These are phyloP conservation scores for Sporisorium sorghi DNA, from an alignment of 1,284 basidiomycete genomes.

Conservation along the genomic window DNA sequence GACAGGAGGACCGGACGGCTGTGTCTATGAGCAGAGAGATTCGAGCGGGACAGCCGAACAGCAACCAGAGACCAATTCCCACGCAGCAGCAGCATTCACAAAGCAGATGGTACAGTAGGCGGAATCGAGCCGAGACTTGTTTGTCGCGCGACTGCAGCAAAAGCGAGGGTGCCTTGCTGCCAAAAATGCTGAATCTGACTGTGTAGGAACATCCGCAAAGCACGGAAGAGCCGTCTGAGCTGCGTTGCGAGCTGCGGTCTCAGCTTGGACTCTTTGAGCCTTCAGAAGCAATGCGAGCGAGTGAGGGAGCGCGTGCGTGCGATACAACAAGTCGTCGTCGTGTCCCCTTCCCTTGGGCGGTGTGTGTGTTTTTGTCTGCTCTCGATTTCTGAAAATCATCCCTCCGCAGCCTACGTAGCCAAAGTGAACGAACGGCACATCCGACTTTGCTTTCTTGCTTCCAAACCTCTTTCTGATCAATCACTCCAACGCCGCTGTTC, in stretches of 20 bases:
- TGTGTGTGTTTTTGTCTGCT: neutral
- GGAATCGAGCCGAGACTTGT: neutral
- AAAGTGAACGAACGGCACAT: neutral
- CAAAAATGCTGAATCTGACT: neutral
- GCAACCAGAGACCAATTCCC: neutral
- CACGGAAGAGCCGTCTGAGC: neutral
- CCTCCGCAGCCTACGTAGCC: too few relatives aligned
- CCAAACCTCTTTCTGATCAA: neutral
- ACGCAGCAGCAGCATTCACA: neutral
- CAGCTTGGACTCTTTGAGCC: neutral
- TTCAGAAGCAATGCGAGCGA: neutral
- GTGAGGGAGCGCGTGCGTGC: neutral
- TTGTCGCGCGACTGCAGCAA: neutral
- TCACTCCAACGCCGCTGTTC: neutral
- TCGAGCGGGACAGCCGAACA: neutral
- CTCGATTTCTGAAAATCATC: neutral
- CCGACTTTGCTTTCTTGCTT: slow-evolving; percentile 1
- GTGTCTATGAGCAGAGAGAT: neutral
- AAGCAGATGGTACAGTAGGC: neutral
- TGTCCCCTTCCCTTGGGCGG: neutral
- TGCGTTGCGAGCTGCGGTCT: neutral
- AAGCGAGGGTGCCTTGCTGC: neutral
- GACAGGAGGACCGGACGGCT: neutral
- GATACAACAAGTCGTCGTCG: neutral
- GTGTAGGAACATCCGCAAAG: neutral